Evolutionary conservation across 2,329 filamentous ascomycete species (phyloP), one percentile per base, ranked within the genome.

Genomic region (Penicillium frequentans): DNA sequence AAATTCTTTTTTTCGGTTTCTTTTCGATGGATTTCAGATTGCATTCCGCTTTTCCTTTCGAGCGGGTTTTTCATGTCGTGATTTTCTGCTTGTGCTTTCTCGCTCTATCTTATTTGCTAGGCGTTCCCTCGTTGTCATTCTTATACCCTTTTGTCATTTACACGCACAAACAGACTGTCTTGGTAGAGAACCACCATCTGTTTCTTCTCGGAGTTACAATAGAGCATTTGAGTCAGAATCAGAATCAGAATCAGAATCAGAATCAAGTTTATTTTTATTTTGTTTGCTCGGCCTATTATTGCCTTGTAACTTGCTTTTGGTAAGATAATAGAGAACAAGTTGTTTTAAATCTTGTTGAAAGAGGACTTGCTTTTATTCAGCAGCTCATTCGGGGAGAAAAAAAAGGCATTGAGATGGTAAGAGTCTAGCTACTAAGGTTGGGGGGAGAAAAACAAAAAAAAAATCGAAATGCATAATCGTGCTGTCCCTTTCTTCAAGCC

Each of bases 391-490:
- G 53, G 42, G 46, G 53, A 35, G 27, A 49, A 52, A 44, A 62
- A 67, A 63, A 61, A 59, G 56, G 52, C 56, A 68, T 68, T 70
- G 65, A 64, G 63, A 67, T 68, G 62, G 56, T 63, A 64, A 59
- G n/a, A 42, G 64, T 69, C 64, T 69, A 69, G 62, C 63, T 68
- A 68, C 63, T 62, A 59, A 61, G 61, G 53, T 63, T 57, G 58
- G 62, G 63, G 63, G 54, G 51, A 57, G 58, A 69, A 69, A 66
- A 62, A 54, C 59, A 57, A 60, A 67, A 62, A 59, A 57, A 56
- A 58, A 68, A 69, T 65, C 66, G 59, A 70, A 69, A 69, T 66
- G 64, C 69, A 69, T 69, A 64, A 70, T 71, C 68, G 67, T 72
- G 65, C 69, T 64, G 64, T 65, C 68, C 68, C 58, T 67, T 60